Evolutionary conservation across 208 protist genomes (phyloP), one percentile per base, ranked within the genome.

Genomic region (Wallacemonas sp.): DNA sequence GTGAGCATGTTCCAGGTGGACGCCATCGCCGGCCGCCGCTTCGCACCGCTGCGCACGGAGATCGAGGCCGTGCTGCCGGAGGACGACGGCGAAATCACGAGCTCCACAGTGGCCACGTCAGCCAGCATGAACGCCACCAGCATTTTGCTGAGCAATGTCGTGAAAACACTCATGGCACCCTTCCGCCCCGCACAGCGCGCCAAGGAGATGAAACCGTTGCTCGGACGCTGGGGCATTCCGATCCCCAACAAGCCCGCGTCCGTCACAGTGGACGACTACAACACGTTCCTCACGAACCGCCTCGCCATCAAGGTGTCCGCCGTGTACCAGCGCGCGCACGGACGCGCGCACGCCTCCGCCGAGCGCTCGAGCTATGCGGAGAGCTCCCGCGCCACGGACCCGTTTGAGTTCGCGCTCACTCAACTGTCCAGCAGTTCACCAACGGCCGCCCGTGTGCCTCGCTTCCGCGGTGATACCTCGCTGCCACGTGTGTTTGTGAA

Each of bases 241-340:
- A 18, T 18, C 3, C 42, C 42, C 3, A 18, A 4, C 11, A 48
- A 48, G 42, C 42, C 42, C 5, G 18, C 10, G 42, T 48, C 42
- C 42, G 42, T 48, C 4, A 22, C 42, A 4, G 18, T 48, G 11
- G 42, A 48, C 42, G 42, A 48, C 42, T 48, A 48, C 42, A 48
- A 48, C 42, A 48, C 42, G 42, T 48, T 48, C 42, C 42, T 48
- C 42, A 48, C 42, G 42, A 48, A 48, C 42, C 42, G 42, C 42
- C 42, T 48, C 42, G 42, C 42, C 3, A 18, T 23, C 11, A 48
- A 48, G 42, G 42, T 48, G 12, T 8, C 42, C 18, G 42, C 42
- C 12, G 42, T 48, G 42, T 48, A 48, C 42, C 42, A 48, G 42
- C 42, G 20, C 42, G 42, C 42, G 18, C 42, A 48, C 42, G 42